phyloP scores from a whole-genome alignment of 805 yeast genomes.

The Yamadazyma philogaea region DNA sequence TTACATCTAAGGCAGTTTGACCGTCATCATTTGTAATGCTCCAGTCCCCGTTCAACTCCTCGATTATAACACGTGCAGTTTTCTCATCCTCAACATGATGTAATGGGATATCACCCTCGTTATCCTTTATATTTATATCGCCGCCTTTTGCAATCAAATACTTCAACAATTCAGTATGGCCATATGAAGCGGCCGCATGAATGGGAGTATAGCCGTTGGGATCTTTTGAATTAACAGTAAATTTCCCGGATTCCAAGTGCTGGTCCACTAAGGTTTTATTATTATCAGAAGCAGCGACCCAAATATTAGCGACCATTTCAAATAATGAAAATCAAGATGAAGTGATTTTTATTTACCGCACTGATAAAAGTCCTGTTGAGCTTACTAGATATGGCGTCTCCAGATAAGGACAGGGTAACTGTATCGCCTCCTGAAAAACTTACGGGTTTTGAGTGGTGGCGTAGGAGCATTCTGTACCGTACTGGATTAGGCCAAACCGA shows the following conservation, averaged over 20 bases:
- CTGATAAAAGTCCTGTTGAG: background rate
- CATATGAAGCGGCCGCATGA: constrained; percentile 97
- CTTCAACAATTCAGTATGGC: constrained; percentile 64
- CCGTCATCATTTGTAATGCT: constrained; percentile 67
- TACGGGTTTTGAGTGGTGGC: constrained; percentile 76
- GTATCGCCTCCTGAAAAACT: constrained; percentile 31
- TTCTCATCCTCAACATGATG: constrained; percentile 79
- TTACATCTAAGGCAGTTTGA: constrained; percentile 66
- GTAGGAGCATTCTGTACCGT: constrained; percentile 64
- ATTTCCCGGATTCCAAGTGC: constrained; percentile 46
- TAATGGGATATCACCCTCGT: constrained; percentile 93
- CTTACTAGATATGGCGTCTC: background rate
- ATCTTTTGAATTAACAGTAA: constrained; percentile 72
- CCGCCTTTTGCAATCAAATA: constrained; percentile 62
- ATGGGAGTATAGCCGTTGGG: constrained; percentile 95
- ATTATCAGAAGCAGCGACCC: constrained; percentile 95
- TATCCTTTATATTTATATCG: constrained; percentile 75
- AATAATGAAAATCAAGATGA: constrained; percentile 5
- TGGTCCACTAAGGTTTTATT: constrained; percentile 56
- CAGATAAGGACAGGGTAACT: background rate
- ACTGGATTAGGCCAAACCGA: constrained; percentile 64
- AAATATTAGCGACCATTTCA: constrained; percentile 58
- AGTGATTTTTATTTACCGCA: background rate
- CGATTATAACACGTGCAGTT: constrained; percentile 65
- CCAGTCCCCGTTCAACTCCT: constrained; percentile 65